Evolutionary conservation across 2,329 filamentous ascomycete species (phyloP), one percentile per base, ranked within the genome.

Genomic region (Epichloe sp.): DNA sequence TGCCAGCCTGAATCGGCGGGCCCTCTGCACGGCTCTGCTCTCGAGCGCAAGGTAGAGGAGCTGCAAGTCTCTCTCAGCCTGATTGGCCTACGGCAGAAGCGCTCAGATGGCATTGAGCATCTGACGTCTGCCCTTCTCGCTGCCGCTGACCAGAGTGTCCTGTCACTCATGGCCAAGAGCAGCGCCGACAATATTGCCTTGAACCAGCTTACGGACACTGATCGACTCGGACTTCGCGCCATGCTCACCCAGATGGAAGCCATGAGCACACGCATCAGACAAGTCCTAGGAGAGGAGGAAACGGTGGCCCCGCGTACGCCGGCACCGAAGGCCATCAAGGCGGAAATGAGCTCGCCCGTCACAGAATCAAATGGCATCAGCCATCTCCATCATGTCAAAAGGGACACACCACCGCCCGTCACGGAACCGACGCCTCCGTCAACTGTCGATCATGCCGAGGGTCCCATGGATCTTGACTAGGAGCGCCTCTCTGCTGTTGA

Each of bases 21-120:
- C 36, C 59, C 59, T 35, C 48, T 60, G 44, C 42, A 57, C 47
- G 60, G 71, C 55, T 68, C 72, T 58, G 55, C 69, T 60, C 55
- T 63, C 49, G 65, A 68, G 50, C 71, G 68, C 47, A 71, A 67
- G n/a, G 66, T 86, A 19, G 72, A 76, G 49, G 79, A 86, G 63
- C 76, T 84, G 60, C 82, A 86, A 61, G 76, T 80, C 43, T 82
- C 81, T 4, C 72, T 87, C 53, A 81, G 79, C 54, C 71, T 88
- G 35, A 71, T 76, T 44, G 74, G 77, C 54, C 69, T 87, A 46
- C 72, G 71, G 50, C 71, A 73, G 56, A 70, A 74, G 55, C 66
- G 67, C 49, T 71, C 74, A 23, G 69, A 78, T 47, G 69, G 71
- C 35, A 62, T 82, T 47, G 68, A 74, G 52, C 70, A 71, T 47